Evolutionary conservation across 2,329 filamentous ascomycete species (phyloP).

Genomic region (Pseudogymnoascus sp.): DNA sequence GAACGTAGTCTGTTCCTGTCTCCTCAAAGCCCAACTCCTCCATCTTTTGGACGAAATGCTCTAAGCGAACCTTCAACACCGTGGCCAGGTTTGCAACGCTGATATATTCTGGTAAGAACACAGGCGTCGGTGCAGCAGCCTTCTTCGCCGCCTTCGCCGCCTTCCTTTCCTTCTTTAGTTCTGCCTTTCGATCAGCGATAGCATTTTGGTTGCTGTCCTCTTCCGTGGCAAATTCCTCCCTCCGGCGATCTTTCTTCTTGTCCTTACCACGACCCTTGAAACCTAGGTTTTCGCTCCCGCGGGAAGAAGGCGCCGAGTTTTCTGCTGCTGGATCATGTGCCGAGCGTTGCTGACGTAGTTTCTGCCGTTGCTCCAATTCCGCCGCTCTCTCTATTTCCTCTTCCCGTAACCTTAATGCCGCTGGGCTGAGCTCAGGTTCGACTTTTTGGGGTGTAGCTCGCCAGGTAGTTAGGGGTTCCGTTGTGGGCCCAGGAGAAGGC

Average conservation of each 20-base stretch:
- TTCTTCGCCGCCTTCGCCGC: conserved; percentile 33
- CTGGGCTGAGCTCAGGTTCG: conserved; percentile 1
- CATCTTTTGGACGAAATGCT: conserved; percentile 67
- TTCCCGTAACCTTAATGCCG: not conserved
- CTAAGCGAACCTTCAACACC: conserved; percentile 61
- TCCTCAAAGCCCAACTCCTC: conserved; percentile 85
- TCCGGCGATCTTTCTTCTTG: conserved; percentile 16
- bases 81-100: conserved; percentile 75
- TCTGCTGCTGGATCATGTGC: not conserved
- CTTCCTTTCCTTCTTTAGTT: conserved; percentile 36
- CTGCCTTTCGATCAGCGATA: conserved; percentile 22
- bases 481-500: not conserved
- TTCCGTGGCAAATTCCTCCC: conserved; percentile 20
- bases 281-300: not conserved
- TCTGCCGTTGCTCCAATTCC: not conserved
- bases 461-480: not conserved
- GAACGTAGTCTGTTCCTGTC: conserved; percentile 70
- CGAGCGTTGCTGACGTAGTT: not conserved
- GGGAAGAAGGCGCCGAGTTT: not conserved
- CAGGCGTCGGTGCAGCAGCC: conserved; percentile 43
- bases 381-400: not conserved
- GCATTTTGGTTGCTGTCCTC: conserved; percentile 28
- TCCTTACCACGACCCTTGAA: conserved; percentile 2
- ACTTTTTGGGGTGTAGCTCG: not conserved
- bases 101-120: conserved; percentile 85